Conservation (phyloP, 306 rosid species). For the Glycine latifolia region DNA sequence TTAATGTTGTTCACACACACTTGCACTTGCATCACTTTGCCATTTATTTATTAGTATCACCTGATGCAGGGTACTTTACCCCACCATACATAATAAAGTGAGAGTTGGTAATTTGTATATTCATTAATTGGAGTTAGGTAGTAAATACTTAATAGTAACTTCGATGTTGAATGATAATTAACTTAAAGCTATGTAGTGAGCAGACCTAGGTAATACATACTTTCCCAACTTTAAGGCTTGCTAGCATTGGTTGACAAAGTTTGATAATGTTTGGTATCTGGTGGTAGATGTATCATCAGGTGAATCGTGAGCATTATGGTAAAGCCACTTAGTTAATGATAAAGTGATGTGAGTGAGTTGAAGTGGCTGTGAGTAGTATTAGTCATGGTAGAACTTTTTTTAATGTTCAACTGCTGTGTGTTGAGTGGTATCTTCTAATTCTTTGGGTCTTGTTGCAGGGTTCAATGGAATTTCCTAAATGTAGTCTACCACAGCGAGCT, state of each 20-base stretch:
- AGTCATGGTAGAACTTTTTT: constrained; percentile 12
- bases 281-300: constrained; percentile 11
- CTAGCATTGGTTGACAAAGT: background rate
- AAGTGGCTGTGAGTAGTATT: background rate
- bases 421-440: constrained; percentile 37
- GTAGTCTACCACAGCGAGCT: constrained; percentile 84
- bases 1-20: constrained; percentile 3
- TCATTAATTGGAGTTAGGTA: background rate
- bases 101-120: constrained; percentile 10
- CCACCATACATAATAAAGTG: background rate
- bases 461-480: constrained; percentile 64
- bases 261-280: background rate
- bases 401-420: background rate
- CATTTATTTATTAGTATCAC: constrained; percentile 18
- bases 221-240: constrained; percentile 7
- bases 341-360: background rate
- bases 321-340: constrained; percentile 7
- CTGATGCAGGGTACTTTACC: background rate
- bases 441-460: constrained; percentile 54
- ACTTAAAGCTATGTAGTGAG: constrained; percentile 3
- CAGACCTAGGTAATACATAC: background rate
- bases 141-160: background rate
- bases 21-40: constrained; percentile 29
- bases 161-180: background rate
- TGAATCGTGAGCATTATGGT: background rate